Evolutionary conservation across 2,329 filamentous ascomycete species (phyloP), one percentile per base, ranked within the genome.

Genomic region (Aspergillus sp.): DNA sequence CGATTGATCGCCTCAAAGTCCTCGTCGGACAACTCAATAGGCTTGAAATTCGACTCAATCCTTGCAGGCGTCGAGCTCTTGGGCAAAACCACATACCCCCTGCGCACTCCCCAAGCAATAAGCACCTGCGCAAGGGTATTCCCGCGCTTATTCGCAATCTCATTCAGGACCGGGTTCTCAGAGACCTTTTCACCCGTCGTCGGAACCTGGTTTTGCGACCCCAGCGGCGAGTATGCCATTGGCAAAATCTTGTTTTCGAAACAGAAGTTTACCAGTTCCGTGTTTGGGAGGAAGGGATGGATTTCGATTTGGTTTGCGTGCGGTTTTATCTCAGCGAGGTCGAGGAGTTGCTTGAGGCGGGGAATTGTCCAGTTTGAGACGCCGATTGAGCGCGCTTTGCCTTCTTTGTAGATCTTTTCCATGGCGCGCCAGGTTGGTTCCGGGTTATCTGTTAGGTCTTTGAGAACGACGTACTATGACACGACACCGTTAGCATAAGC

Each of bases 351-450:
- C 65, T 83, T 74, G 13, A 86, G 73, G 43, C 83, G 79, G 11
- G 72, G 69, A n/a, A 83, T 82, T 56, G 79, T 80, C 77, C 90
- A 94, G 80, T 94, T 95, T 70, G 89, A 91, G 15, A 95, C 88
- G 54, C 91, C 91, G 68, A 95, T 92, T 59, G 88, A 87, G 66
- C 82, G 84, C 52, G 86, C 87, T 63, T 85, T 85, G 64, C 89
- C 89, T 1, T 85, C 84, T 13, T 76, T 73, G 34, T 87, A 78
- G 22, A 88, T 69, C 48, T 84, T 84, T 72, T 88, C 83, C 82
- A 93, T 87, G 30, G 85, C 85, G 71, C 90, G 87, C 90, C 73
- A 93, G 75, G 86, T 88, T 38, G 76, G 72, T 65, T 80, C 76
- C 51, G 84, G 87, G 80, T 91, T 88, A 71, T 88, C 83, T 23